Percentiles rank a stretch among this genome's conserved stretches.
These are phyloP conservation scores for Vitellaria paradoxa DNA, from an alignment of 179 eudicot genomes.

Conservation along the genomic window DNA sequence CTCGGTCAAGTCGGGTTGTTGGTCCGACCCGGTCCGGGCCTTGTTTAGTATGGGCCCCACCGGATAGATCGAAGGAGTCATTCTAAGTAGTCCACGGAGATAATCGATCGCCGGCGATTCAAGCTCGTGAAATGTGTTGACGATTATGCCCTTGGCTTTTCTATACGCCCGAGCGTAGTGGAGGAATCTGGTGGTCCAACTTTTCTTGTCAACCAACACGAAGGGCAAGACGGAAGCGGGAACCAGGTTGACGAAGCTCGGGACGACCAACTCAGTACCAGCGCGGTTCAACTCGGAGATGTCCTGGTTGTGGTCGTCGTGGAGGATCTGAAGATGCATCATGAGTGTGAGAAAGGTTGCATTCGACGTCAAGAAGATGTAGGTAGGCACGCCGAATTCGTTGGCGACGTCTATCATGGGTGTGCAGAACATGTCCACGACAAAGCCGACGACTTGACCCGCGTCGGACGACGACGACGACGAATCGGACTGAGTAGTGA, in stretches of 20 bases:
- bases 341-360: constrained; percentile 20
- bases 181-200: neutral
- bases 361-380: constrained; percentile 28
- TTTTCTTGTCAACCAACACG: neutral
- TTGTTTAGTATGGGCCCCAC: constrained; percentile 54
- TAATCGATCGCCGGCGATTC: constrained; percentile 25
- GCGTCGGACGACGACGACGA: too few relatives aligned
- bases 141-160: constrained; percentile 41
- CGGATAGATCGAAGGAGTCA: constrained; percentile 35
- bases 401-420: constrained; percentile 30
- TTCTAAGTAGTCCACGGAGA: constrained; percentile 9
- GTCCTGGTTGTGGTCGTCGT: constrained; percentile 7
- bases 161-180: constrained; percentile 10
- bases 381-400: constrained; percentile 28
- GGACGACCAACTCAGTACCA: constrained; percentile 10
- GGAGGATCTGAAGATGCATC: constrained; percentile 10
- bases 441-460: constrained; percentile 18
- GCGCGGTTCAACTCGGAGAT: constrained; percentile 14
- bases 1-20: constrained; percentile 15
- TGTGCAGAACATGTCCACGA: constrained; percentile 38
- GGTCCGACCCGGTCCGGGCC: neutral
- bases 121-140: constrained; percentile 45
- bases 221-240: constrained; percentile 30
- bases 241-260: constrained; percentile 20
- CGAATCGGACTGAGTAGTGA: neutral